A percentile compares a stretch with the other conserved stretches of the same genome.
phyloP scores from a whole-genome alignment of 352 stramenopile species.

The Pythium aphanidermatum region DNA sequence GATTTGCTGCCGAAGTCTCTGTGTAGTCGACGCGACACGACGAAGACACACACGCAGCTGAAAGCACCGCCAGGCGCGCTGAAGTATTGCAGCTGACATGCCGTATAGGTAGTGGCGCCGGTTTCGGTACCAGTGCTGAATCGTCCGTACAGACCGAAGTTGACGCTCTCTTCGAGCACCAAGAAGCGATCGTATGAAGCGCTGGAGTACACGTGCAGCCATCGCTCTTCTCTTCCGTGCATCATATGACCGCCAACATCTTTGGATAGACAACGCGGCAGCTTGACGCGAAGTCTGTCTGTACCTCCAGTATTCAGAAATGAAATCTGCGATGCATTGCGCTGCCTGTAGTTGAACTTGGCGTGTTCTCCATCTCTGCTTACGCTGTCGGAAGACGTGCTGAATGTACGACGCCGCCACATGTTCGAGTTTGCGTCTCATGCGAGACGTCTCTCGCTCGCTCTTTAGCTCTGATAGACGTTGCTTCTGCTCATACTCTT shows the following conservation, averaged over 20 bases:
- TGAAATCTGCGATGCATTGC: constrained; percentile 29
- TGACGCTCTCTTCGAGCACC: constrained; percentile 3
- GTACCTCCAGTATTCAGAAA: too few relatives aligned
- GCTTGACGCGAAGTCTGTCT: too few relatives aligned
- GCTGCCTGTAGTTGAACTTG: constrained; percentile 19
- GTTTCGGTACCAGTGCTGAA: constrained; percentile 32
- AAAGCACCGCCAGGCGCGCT: constrained; percentile 39
- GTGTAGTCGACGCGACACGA: too few relatives aligned
- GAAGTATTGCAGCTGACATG: constrained; percentile 21
- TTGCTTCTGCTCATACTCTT: constrained; percentile 36
- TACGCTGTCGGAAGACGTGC: constrained; percentile 40
- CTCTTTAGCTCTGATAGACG: constrained; percentile 30
- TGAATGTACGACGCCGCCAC: constrained; percentile 68
- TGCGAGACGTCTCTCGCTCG: constrained; percentile 44
- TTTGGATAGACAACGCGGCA: too few relatives aligned
- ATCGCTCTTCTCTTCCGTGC: constrained; percentile 4
- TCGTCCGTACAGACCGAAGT: background rate
- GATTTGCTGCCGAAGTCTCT: too few relatives aligned
- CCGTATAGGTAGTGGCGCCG: constrained; percentile 1
- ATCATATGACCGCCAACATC: constrained; percentile 1
- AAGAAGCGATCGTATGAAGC: constrained; percentile 17
- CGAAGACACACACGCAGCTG: background rate
- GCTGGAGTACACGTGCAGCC: constrained; percentile 13
- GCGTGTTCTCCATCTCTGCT: constrained; percentile 8
- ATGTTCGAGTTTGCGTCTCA: constrained; percentile 52